Conservation (phyloP, 2,329 filamentous ascomycete genomes). For the Rugonectria rugulosa region DNA sequence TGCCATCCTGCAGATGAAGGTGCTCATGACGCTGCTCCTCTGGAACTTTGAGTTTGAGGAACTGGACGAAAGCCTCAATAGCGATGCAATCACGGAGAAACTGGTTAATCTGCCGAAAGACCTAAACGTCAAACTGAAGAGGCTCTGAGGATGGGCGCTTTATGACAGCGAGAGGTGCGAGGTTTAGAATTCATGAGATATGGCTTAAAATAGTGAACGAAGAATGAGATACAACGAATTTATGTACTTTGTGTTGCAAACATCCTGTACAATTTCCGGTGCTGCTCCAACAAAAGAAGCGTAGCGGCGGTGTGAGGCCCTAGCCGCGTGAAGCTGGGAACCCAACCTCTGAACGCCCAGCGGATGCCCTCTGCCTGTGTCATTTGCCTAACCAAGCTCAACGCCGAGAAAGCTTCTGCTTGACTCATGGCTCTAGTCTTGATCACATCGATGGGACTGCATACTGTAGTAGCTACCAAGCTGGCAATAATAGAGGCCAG, state of each 20-base stretch:
- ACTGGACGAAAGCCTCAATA: slow-evolving; percentile 25
- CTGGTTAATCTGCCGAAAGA: slow-evolving; percentile 38
- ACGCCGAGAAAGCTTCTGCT: neutral
- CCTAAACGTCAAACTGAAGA: slow-evolving; percentile 38
- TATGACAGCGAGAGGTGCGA: too few relatives aligned
- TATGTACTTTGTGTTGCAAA: neutral
- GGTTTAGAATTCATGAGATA: too few relatives aligned
- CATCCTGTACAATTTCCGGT: slow-evolving; percentile 11
- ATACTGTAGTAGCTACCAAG: slow-evolving; percentile 23
- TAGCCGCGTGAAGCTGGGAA: slow-evolving; percentile 19
- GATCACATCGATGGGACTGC: slow-evolving; percentile 25
- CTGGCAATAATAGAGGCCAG: slow-evolving; percentile 18
- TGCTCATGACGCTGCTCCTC: slow-evolving; percentile 46
- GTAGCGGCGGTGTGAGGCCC: slow-evolving; percentile 21
- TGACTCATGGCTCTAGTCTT: slow-evolving; percentile 21
- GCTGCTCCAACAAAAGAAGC: slow-evolving; percentile 20
- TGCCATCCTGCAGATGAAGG: slow-evolving; percentile 46
- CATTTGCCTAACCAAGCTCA: slow-evolving; percentile 7
- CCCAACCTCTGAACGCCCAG: slow-evolving; percentile 25
- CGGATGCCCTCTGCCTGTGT: slow-evolving; percentile 17
- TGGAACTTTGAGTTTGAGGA: slow-evolving; percentile 48
- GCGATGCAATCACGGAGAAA: slow-evolving; percentile 29
- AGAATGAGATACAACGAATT: neutral
- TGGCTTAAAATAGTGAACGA: neutral
- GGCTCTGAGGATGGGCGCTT: too few relatives aligned